A percentile compares a stretch with the other conserved stretches of the same genome.
phyloP scores from a whole-genome alignment of 2,329 filamentous ascomycete genomes.

The Scedosporium minutisporum region DNA sequence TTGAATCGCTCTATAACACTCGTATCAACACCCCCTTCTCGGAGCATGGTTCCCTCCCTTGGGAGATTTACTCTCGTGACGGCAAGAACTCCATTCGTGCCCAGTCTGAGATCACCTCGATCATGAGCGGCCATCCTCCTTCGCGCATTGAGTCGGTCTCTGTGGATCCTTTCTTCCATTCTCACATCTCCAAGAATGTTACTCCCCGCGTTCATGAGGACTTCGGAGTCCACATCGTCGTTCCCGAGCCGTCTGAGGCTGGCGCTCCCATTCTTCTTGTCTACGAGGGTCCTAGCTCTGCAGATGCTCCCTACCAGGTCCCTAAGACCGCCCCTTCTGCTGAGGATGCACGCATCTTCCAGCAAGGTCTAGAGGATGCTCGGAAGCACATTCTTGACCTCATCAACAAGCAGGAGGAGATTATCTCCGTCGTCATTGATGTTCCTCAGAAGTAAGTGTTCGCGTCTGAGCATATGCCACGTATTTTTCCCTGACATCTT shows the following conservation, averaged over 20 bases:
- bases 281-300: conserved; percentile 54
- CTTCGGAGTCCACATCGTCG: conserved; percentile 63
- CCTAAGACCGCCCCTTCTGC: conserved; percentile 42
- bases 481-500: conserved; percentile 15
- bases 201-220: conserved; percentile 54
- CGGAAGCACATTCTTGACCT: conserved; percentile 47
- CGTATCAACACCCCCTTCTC: conserved; percentile 74
- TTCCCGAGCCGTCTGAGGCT: conserved; percentile 54
- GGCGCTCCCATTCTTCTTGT: conserved; percentile 60
- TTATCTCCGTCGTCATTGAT: conserved; percentile 41
- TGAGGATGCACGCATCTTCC: conserved; percentile 40
- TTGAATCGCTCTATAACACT: conserved; percentile 74
- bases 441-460: conserved; percentile 44
- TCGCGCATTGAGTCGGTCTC: conserved; percentile 56
- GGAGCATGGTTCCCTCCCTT: conserved; percentile 61
- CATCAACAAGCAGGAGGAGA: conserved; percentile 48
- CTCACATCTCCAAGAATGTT: conserved; percentile 57
- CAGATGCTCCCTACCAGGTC: conserved; percentile 38
- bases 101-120: conserved; percentile 62
- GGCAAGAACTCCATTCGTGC: conserved; percentile 73
- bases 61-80: conserved; percentile 83
- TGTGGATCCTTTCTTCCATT: conserved; percentile 72
- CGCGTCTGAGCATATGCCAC: neutral
- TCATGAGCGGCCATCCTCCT: conserved; percentile 66
- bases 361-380: conserved; percentile 45